Percentiles rank a stretch among this genome's conserved stretches.
phyloP scores from a whole-genome alignment of 345 rosid species.

The Euclidium syriacum region DNA sequence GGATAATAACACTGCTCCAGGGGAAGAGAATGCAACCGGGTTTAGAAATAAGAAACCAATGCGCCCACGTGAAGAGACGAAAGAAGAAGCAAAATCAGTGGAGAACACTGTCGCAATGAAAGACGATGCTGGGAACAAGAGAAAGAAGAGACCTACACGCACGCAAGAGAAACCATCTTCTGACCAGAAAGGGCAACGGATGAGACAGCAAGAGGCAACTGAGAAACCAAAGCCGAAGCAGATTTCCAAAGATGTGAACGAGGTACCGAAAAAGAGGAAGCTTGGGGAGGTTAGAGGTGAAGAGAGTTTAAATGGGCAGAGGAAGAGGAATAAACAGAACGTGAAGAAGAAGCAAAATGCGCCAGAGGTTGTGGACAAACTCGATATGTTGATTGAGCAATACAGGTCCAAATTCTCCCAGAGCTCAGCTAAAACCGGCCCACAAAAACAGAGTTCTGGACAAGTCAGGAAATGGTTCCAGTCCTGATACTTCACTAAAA shows the following conservation, averaged over 20 bases:
- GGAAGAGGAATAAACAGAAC: constrained; percentile 35
- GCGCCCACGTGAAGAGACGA: constrained; percentile 15
- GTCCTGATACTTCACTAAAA: constrained; percentile 25
- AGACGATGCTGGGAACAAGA: constrained; percentile 24
- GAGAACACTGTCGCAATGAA: constrained; percentile 6
- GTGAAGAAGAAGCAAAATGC: constrained; percentile 43
- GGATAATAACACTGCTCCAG: neutral
- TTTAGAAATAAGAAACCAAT: constrained; percentile 21
- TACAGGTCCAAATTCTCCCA: constrained; percentile 65
- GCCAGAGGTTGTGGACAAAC: constrained; percentile 51
- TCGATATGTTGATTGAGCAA: constrained; percentile 62
- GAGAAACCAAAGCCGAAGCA: constrained; percentile 23
- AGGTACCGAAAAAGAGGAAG: constrained; percentile 37
- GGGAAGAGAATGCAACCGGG: constrained; percentile 23
- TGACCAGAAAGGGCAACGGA: constrained; percentile 26
- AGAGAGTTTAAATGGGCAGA: constrained; percentile 28
- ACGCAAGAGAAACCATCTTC: constrained; percentile 29
- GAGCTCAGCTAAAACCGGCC: constrained; percentile 39
- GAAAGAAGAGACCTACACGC: constrained; percentile 36
- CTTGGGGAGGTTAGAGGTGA: constrained; percentile 30
- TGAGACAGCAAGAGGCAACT: constrained; percentile 22
- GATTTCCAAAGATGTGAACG: constrained; percentile 19
- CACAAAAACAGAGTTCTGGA: constrained; percentile 39
- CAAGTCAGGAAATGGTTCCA: constrained; percentile 63
- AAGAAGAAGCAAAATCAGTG: constrained; percentile 18